Conservation (phyloP, 768 basidiomycete species). For the Psilocybe cubensis region DNA sequence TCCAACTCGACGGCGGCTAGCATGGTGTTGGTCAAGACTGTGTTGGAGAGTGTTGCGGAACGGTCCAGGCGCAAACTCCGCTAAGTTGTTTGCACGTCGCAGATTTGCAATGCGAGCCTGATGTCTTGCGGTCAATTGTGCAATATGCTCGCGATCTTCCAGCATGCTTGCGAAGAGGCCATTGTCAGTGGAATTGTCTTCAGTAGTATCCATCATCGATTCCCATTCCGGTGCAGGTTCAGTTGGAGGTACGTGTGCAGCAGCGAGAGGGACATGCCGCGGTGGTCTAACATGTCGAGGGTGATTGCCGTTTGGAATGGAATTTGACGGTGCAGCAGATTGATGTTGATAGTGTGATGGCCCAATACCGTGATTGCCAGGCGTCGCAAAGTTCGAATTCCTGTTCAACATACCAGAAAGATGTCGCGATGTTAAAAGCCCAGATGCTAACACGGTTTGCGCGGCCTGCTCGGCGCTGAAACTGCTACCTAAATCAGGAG, state of each 20-base stretch:
- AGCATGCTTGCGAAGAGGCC: not conserved
- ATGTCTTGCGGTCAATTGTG: not conserved
- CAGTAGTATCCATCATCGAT: not conserved
- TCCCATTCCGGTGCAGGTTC: not conserved
- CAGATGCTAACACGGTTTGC: not conserved
- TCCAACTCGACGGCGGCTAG: not conserved
- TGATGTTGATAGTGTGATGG: not conserved
- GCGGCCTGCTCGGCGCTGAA: constrained; percentile 23
- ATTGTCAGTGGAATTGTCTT: not conserved
- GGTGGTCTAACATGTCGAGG: not conserved
- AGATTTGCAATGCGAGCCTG: not conserved
- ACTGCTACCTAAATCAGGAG: constrained; percentile 31
- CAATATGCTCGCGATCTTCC: not conserved
- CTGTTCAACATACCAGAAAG: not conserved
- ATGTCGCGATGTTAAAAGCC: not conserved
- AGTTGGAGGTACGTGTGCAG: not conserved
- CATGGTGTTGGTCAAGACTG: constrained; percentile 20
- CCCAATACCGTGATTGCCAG: not conserved
- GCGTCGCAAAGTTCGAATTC: not conserved
- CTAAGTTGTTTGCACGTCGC: not conserved
- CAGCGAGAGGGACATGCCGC: not conserved
- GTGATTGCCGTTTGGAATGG: not conserved
- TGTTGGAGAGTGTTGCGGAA: constrained; percentile 53
- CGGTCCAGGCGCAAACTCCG: constrained; percentile 45
- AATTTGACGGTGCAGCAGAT: not conserved